Evolutionary conservation across 345 rosid species (phyloP).

Genomic region (Atalantia buxifolia): DNA sequence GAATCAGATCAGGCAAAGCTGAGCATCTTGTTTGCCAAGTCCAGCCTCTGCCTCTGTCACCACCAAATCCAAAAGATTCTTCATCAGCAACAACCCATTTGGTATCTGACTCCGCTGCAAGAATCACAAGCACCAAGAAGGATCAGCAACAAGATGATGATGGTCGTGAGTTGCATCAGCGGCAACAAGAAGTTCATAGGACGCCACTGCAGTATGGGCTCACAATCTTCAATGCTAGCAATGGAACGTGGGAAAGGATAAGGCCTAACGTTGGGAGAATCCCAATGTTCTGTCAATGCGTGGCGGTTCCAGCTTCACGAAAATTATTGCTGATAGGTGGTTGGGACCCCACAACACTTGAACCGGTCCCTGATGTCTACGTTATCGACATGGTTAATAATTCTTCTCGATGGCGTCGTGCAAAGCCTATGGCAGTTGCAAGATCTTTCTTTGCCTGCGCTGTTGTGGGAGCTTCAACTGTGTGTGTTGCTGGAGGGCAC

Average conservation of each 20-base stretch:
- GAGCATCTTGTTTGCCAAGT: conserved; percentile 52
- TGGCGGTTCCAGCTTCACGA: conserved; percentile 29
- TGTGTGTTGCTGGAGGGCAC: conserved; percentile 70
- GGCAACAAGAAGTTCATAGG: background rate
- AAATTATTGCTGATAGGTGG: conserved; percentile 51
- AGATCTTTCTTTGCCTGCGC: conserved; percentile 55
- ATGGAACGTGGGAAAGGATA: conserved; percentile 33
- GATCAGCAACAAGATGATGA: conserved; percentile 9
- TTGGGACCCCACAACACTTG: conserved; percentile 51
- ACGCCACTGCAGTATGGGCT: conserved; percentile 40
- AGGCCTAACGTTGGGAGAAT: conserved; percentile 16
- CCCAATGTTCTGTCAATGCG: conserved; percentile 58
- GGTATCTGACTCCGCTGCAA: background rate
- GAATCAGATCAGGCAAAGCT: conserved; percentile 30
- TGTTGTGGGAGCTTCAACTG: conserved; percentile 22
- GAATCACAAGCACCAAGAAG: conserved; percentile 1
- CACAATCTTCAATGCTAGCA: conserved; percentile 29
- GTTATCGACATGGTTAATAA: conserved; percentile 34
- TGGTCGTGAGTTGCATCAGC: conserved; percentile 11
- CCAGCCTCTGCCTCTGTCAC: conserved; percentile 31
- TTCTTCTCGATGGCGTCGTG: conserved; percentile 39
- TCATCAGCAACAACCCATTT: background rate
- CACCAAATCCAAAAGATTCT: background rate
- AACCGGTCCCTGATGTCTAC: conserved; percentile 38
- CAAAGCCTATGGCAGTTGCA: conserved; percentile 40